phyloP scores from a whole-genome alignment of 2,329 filamentous ascomycete genomes.

The Fusarium sp. region DNA sequence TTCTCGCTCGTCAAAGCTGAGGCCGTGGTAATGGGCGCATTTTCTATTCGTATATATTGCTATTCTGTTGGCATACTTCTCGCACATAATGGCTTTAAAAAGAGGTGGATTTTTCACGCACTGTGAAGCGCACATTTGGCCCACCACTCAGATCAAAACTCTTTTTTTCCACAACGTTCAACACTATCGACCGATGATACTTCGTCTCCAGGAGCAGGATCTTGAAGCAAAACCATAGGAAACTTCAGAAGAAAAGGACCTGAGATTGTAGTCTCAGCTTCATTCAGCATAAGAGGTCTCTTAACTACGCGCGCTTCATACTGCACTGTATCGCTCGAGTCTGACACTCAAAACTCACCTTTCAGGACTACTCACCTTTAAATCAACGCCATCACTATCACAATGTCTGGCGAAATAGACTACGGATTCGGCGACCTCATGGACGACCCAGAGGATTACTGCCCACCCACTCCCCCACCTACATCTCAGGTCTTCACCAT shows the following conservation, averaged over 20 bases:
- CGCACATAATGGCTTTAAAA: background rate
- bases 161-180: slow-evolving; percentile 39
- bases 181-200: slow-evolving; percentile 15
- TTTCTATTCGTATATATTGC: background rate
- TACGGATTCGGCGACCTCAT: slow-evolving; percentile 69
- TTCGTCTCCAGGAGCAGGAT: background rate
- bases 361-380: slow-evolving; percentile 9
- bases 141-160: slow-evolving; percentile 47
- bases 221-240: background rate
- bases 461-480: slow-evolving; percentile 79
- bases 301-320: background rate
- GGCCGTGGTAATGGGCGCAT: background rate
- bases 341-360: slow-evolving; percentile 10
- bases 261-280: background rate
- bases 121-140: slow-evolving; percentile 45
- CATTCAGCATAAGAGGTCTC: background rate
- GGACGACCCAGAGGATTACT: slow-evolving; percentile 83
- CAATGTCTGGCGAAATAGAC: slow-evolving; percentile 52
- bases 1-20: background rate
- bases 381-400: background rate
- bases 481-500: slow-evolving; percentile 79
- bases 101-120: slow-evolving; percentile 34
- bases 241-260: background rate
- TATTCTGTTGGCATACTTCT: background rate
- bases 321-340: background rate